Percentiles rank a stretch among this genome's conserved stretches.
Evolutionary conservation across 2,329 filamentous ascomycete genomes (phyloP).

Genomic region (Akanthomyces dipterigenus): DNA sequence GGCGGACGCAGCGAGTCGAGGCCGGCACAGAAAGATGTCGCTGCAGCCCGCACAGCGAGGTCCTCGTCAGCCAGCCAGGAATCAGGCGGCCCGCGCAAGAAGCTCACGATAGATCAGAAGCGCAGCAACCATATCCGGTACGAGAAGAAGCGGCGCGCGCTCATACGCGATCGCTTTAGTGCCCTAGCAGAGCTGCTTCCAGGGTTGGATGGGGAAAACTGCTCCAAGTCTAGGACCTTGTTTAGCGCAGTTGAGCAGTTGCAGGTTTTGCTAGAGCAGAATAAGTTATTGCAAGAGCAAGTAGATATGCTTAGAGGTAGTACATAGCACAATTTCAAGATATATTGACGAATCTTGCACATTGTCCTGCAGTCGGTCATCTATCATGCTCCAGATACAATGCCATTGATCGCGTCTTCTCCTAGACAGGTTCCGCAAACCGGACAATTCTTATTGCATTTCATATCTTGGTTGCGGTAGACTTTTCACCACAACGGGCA

Average conservation of each 20-base stretch:
- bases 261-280: not conserved
- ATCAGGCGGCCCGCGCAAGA: not conserved
- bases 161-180: not conserved
- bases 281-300: not conserved
- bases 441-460: too few relatives aligned
- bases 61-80: not conserved
- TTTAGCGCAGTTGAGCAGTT: not conserved
- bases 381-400: too few relatives aligned
- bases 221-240: not conserved
- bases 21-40: not conserved
- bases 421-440: too few relatives aligned
- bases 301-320: not conserved
- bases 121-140: not conserved
- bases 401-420: too few relatives aligned
- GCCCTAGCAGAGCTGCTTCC: not conserved
- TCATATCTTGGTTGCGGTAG: too few relatives aligned
- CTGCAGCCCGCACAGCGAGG: not conserved
- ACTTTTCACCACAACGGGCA: too few relatives aligned
- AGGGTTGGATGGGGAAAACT: not conserved
- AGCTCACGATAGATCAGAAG: conserved; percentile 4
- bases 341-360: too few relatives aligned
- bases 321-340: too few relatives aligned
- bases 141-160: conserved; percentile 4
- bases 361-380: too few relatives aligned
- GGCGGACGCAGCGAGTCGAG: not conserved